Base-by-base conservation (phyloP, 2,329 filamentous ascomycete genomes). In the Podosphaera fusca region DNA sequence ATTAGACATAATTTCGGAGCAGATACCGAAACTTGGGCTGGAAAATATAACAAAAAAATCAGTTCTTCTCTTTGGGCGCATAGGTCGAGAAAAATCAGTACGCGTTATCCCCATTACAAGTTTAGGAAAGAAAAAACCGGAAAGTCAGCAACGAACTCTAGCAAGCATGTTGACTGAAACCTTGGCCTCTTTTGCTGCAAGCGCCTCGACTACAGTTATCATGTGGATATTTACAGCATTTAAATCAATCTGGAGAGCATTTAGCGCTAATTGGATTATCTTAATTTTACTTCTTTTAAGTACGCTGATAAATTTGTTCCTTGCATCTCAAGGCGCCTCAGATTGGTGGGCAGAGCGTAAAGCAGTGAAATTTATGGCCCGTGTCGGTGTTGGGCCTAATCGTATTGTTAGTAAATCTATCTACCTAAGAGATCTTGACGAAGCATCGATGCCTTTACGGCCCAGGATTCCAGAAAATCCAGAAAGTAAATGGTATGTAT, bases 321-420 rank as follows among this genome's bases (percentile, higher is more conserved):
- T 89, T 65, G 81, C 85, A 0, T 85, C 84, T 10, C 79, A 82
- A 60, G 81, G 87, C 66, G 78, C 79, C 5, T 80, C 81, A 63
- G 74, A 77, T 1, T 96, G 88, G 88, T 95, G 86, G 84, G 76
- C 79, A 51, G 90, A 96, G 70, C 79, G 87, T 58, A 82, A 79
- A 59, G 87, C 89, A 1, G 78, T 77, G 14, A 81, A 75, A 46
- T 95, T 90, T 68, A 92, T 98, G 87, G 73, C 74, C 38, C 76
- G 82, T 10, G 71, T 96, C 12, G 90, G 90, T 8, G 81, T 96
- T 6, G 77, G 78, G 2, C 87, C 89, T 6, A 84, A 94, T 62
- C 70, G 76, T 29, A 77, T 84, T 60, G 90, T 95, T 85, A 85
- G 84, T 69, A 87, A 84, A 68, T 81, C 86, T 7, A 80, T 98